Evolutionary conservation across 2,329 filamentous ascomycete genomes (phyloP), one percentile per base, ranked within the genome.

Genomic region (Claviceps citrina): DNA sequence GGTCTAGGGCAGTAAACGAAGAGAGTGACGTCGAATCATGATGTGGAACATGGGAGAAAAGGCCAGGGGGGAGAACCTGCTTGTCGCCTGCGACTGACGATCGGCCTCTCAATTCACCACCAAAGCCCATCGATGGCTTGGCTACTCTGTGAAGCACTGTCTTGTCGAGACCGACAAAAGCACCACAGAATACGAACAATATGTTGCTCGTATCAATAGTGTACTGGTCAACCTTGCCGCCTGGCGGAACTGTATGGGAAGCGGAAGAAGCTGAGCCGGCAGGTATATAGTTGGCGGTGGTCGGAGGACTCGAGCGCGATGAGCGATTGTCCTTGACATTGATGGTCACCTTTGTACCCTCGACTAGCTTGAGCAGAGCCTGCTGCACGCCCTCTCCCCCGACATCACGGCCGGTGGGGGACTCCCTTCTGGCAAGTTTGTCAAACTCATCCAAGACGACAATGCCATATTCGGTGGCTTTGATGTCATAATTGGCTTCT

Each of bases 371-470:
- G 25, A 98, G 64, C 5, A 98, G 66, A 6, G 91, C 89, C 61
- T 98, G 91, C 54, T 98, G 91, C 0, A 96, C 91, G 39, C 91
- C 91, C 64, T 96, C 91, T 18, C 91, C 91, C 15, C 87, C 84
- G 3, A 98, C 91, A 54, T 98, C 91, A 50, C 93, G 83, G 16
- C 87, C 89, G 44, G 93, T 86, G 44, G 76, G 77, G 13, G 87
- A 81, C 55, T 91, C 89, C 20, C 84, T 78, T 28, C 83, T 84
- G 2, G 91, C 87, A 43, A 96, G 87, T 63, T 98, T 98, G 66
- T 98, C 91, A 41, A 98, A 85, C 62, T 98, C 91, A 51, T 98
- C 91, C 16, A 98, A 68, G 41, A 93, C 91, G 35, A 98, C 85
- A 41, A 98, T 96, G 5, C 91, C 91, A 39, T 84, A 76, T 56